Conservation (phyloP, 495 filamentous ascomycete species). For the Saxophila tyrrhenica region DNA sequence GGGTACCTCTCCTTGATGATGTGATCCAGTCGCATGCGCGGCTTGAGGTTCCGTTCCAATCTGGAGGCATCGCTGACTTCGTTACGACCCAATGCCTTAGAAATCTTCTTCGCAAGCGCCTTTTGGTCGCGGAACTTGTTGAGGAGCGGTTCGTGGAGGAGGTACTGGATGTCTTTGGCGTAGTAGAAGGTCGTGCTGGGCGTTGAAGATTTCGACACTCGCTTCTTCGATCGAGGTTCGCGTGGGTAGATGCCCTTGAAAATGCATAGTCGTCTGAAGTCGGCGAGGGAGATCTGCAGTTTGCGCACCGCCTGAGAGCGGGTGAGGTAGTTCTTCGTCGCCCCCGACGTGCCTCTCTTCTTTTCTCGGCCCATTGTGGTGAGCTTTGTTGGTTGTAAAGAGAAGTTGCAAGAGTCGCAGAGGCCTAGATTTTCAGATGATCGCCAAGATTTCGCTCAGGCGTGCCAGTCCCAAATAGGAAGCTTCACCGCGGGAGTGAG, state of each 20-base stretch:
- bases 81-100: constrained; percentile 75
- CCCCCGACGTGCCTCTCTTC: constrained; percentile 70
- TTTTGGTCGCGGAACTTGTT: constrained; percentile 96
- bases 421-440: not conserved
- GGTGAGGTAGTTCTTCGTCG: constrained; percentile 97
- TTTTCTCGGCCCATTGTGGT: constrained; percentile 76
- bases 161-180: constrained; percentile 95
- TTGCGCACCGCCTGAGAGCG: constrained; percentile 93
- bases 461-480: too few species aligned
- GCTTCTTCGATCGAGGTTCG: constrained; percentile 92
- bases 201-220: constrained; percentile 82
- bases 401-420: constrained; percentile 4
- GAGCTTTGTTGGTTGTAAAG: constrained; percentile 38
- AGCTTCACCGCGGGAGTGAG: too few species aligned
- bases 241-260: constrained; percentile 99
- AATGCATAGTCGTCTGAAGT: constrained; percentile 95
- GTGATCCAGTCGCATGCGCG: constrained; percentile 82
- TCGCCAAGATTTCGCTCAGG: constrained; percentile 6
- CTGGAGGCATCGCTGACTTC: constrained; percentile 77
- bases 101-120: constrained; percentile 90
- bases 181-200: constrained; percentile 96
- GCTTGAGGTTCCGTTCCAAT: constrained; percentile 73
- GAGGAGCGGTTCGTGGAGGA: constrained; percentile 92
- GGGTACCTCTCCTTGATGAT: constrained; percentile 97
- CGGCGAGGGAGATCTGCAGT: constrained; percentile 89